Conservation (phyloP, 306 rosid genomes). For the Mucuna pruriens region DNA sequence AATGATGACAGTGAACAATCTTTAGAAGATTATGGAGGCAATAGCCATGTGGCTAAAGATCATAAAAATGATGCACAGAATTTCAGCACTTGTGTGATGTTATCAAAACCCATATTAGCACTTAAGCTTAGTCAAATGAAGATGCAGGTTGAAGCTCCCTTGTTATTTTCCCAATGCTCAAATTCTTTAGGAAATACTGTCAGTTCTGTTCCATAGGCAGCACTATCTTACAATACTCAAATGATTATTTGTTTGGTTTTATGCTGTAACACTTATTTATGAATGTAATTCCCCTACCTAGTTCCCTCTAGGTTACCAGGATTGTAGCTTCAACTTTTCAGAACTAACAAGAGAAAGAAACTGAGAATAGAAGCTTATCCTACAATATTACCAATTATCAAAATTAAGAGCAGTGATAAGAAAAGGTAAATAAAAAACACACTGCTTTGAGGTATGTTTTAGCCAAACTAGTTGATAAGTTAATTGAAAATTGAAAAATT, state of each 20-base stretch:
- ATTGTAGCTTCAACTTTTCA: not conserved
- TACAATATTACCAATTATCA: too few species aligned
- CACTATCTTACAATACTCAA: not conserved
- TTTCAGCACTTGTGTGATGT: constrained; percentile 58
- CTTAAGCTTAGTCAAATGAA: constrained; percentile 78
- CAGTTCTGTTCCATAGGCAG: constrained; percentile 27
- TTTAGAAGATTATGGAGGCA: constrained; percentile 19
- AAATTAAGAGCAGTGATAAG: too few species aligned
- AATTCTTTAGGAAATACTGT: constrained; percentile 31
- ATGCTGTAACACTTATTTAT: not conserved
- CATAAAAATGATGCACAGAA: constrained; percentile 38
- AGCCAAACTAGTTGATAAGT: too few species aligned
- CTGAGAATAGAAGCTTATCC: too few species aligned
- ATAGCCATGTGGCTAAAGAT: constrained; percentile 23
- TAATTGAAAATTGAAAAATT: too few species aligned
- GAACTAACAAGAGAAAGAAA: not conserved
- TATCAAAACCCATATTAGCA: constrained; percentile 84
- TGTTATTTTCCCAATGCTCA: constrained; percentile 51
- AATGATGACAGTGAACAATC: constrained; percentile 35
- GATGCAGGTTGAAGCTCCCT: constrained; percentile 90
- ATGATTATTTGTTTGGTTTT: not conserved
- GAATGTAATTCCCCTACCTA: not conserved
- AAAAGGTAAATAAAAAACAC: too few species aligned
- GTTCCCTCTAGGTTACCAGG: not conserved
- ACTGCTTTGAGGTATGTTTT: too few species aligned